Base-by-base conservation (phyloP, 139 green algal species). In the Coelastrella sp. region DNA sequence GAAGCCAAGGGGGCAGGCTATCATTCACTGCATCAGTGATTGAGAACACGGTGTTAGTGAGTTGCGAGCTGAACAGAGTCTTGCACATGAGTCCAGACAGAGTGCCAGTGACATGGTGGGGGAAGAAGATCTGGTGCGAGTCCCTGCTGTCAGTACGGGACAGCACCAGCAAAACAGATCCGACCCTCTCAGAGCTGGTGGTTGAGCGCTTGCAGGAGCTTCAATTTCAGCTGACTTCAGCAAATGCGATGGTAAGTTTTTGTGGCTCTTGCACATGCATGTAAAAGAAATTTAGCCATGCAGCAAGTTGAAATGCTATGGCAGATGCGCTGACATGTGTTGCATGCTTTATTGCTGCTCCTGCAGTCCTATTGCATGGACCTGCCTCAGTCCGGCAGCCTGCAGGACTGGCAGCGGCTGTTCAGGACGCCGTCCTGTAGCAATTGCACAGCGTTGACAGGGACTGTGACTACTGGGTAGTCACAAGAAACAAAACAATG, bases 101-200 rank as follows among this genome's bases (percentile, higher is more conserved):
- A 8, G 59, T 90, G 15, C 17, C 24, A 17, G 58, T 90, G 6
- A 63, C 14, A 1, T 14, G 5, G 0, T 7, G 3, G 25, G 72
- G 20, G 22, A 56, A 25, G 49, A 66, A 84, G 73, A 24, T 84
- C 14, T 90, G 85, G 85, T 90, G 85, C 35, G 68, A 90, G 22
- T 76, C 56, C 4, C 49, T 90, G 85, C 85, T 89, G 85, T 68
- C 85, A 8, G 65, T 89, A 22, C 27, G 70, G 56, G 59, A n/a
- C 59, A 84, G 85, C 63, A 70, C 7, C 79, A 85, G 58, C 49
- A 70, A 56, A 14, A 35, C 24, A 65, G 17, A 85, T 10, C 56
- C 4, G 10, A 8, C 8, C 9, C 24, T 35, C 12, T 24, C 59
- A 22, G 74, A 76, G 14, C 24, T 61, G 15, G 73, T 84, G 1